Percentiles rank a stretch among this genome's conserved stretches.
Conservation (phyloP, 2,329 filamentous ascomycete genomes). For the Paraphoma sp. region DNA sequence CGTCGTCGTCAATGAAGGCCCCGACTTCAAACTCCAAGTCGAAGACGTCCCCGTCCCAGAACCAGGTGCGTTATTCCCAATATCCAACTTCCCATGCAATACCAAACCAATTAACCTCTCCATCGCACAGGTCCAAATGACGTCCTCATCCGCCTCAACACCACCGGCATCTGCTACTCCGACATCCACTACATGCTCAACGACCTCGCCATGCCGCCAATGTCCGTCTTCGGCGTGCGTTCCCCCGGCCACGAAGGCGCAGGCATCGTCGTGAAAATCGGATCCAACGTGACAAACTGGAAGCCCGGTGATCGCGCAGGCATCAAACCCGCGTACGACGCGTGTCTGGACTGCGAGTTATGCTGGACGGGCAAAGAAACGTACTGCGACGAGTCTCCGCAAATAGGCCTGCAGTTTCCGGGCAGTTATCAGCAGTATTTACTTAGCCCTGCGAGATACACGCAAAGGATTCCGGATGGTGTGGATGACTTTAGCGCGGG, state of each 20-base stretch:
- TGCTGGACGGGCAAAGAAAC: conserved; percentile 49
- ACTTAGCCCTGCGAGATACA: conserved; percentile 59
- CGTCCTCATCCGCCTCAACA: conserved; percentile 62
- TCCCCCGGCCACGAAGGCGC: conserved; percentile 62
- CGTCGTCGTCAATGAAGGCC: conserved; percentile 57
- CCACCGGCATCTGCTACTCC: conserved; percentile 62
- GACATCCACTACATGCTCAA: conserved; percentile 64
- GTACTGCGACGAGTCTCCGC: conserved; percentile 44
- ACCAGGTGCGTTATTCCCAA: conserved; percentile 40
- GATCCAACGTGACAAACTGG: conserved; percentile 58
- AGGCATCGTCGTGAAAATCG: conserved; percentile 61
- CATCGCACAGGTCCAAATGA: conserved; percentile 55
- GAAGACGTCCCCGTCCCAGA: conserved; percentile 54
- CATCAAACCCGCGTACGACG: conserved; percentile 56
- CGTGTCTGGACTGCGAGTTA: conserved; percentile 58
- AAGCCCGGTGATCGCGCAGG: conserved; percentile 36
- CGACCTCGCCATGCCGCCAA: conserved; percentile 52
- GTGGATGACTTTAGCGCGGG: conserved; percentile 60
- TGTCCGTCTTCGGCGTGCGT: conserved; percentile 47
- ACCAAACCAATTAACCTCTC: neutral
- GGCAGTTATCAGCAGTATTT: conserved; percentile 57
- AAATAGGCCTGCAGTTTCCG: conserved; percentile 50
- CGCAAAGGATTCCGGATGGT: conserved; percentile 59
- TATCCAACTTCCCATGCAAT: neutral
- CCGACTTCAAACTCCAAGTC: conserved; percentile 54